phyloP scores from a whole-genome alignment of 2,329 filamentous ascomycete genomes.

The Cucurbitaria berberidis region DNA sequence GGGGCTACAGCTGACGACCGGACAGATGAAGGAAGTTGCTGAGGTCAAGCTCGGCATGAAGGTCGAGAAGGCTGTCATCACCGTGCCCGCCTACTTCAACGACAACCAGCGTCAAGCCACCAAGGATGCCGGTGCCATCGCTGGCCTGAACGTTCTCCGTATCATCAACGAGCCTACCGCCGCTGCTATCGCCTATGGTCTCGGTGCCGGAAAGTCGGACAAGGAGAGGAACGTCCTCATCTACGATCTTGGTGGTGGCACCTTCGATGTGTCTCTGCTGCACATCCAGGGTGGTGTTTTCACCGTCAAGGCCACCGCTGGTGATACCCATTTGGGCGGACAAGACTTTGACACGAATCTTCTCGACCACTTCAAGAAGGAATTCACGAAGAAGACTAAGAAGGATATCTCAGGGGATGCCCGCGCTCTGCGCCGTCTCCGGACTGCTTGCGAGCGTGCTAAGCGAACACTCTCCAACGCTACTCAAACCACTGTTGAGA shows the following conservation, averaged over 20 bases:
- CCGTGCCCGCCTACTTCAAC: constrained; percentile 99
- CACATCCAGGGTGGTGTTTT: constrained; percentile 99
- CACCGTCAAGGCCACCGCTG: constrained; percentile 97
- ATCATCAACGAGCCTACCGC: constrained; percentile 99
- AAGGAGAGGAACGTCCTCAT: constrained; percentile 99
- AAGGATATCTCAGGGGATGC: constrained; percentile 73
- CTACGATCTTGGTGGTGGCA: constrained; percentile 99
- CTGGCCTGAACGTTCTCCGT: constrained; percentile 97
- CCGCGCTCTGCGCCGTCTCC: constrained; percentile 91
- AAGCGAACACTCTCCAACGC: constrained; percentile 98
- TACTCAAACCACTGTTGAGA: constrained; percentile 97
- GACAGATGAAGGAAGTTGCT: constrained; percentile 97
- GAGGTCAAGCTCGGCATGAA: constrained; percentile 98
- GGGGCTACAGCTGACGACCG: constrained; percentile 26
- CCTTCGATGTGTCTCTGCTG: constrained; percentile 99
- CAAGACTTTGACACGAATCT: constrained; percentile 97
- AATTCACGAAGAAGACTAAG: constrained; percentile 78
- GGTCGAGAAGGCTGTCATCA: constrained; percentile 98
- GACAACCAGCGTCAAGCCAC: constrained; percentile 99
- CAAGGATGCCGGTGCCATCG: constrained; percentile 98
- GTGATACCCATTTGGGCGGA: constrained; percentile 95
- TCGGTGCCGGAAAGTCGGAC: constrained; percentile 90
- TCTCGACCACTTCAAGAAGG: constrained; percentile 95
- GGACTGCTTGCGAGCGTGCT: constrained; percentile 98
- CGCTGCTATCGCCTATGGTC: constrained; percentile 97